Evolutionary conservation across 352 stramenopile species (phyloP).

Genomic region (Pilasporangium apinafurcum): DNA sequence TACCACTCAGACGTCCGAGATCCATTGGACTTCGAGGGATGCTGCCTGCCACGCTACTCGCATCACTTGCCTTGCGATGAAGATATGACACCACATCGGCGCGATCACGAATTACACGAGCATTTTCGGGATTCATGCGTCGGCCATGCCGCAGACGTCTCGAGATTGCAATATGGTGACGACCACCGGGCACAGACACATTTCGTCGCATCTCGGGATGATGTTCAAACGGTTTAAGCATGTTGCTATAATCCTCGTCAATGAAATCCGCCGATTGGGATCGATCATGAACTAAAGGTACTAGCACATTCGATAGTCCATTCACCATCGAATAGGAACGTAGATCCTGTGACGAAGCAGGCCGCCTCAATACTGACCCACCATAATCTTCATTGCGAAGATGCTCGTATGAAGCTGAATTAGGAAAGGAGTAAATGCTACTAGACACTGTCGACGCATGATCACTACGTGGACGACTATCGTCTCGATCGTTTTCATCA

Average conservation of each 20-base stretch:
- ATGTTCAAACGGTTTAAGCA: conserved; percentile 4
- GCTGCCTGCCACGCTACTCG: conserved; percentile 62
- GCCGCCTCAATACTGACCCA: background rate
- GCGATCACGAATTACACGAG: conserved; percentile 72
- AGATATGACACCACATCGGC: conserved; percentile 85
- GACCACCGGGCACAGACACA: conserved; percentile 20
- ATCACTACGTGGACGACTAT: conserved; percentile 21
- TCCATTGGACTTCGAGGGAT: conserved; percentile 49
- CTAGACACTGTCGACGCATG: too few species aligned
- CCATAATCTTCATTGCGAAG: too few species aligned
- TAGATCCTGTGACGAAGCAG: background rate
- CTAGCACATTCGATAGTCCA: conserved; percentile 11
- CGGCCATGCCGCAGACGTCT: conserved; percentile 6
- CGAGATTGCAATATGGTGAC: too few species aligned
- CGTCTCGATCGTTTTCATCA: too few species aligned
- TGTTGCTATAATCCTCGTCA: conserved; percentile 7
- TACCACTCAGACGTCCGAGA: conserved; percentile 41
- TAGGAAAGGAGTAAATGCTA: too few species aligned
- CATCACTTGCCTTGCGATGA: conserved; percentile 78
- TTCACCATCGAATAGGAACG: background rate
- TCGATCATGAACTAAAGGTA: conserved; percentile 23
- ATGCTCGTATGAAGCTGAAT: too few species aligned
- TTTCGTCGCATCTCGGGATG: conserved; percentile 30
- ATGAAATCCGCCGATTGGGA: conserved; percentile 24
- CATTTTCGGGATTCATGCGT: conserved; percentile 26